Evolutionary conservation across 345 rosid genomes (phyloP), one percentile per base, ranked within the genome.

Genomic region (Psidium guajava): DNA sequence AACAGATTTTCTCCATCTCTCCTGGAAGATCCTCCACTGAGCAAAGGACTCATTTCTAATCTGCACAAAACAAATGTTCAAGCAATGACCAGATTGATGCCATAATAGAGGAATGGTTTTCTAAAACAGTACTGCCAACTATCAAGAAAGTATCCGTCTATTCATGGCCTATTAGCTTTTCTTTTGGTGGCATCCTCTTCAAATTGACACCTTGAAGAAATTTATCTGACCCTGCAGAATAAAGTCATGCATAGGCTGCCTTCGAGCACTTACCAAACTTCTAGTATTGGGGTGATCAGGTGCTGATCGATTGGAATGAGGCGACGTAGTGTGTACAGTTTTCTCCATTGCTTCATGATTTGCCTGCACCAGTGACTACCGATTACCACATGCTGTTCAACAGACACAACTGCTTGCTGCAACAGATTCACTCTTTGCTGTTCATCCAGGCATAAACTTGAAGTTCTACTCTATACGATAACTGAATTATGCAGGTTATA

Each of bases 1-100:
- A 28, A 88, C 89, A 11, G 98, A 95, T 54, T 88, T 93, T 64
- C 81, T 91, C 98, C 98, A 96, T 90, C 98, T 92, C n/a, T 85
- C 88, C 87, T 87, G 89, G 88, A 93, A 93, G 81, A 90, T 88
- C 89, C 89, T 93, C 83, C 91, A 82, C 58, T 96, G 96, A 9
- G 88, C 83, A 24, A 69, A 90, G 28, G 92, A 87, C 87, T 87
- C 89, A 36, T 90, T 89, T 77, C 86, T 88, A 27, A 93, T 93
- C 97, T 94, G 92, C 59, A 47, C 49, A 87, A 56, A 56, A 81
- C 25, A 83, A 42, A 84, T 69, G 44, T 69, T 69, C 15, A 8
- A 69, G 77, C 77, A 69, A 69, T 18, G 47, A 84, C 28, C 24
- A 49, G 28, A 56, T 20, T 15, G 64, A n/a, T 74, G 51, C 58